These are phyloP conservation scores for Trichoderma asperellum DNA, from an alignment of 2,329 filamentous ascomycete species.

Conservation along the genomic window DNA sequence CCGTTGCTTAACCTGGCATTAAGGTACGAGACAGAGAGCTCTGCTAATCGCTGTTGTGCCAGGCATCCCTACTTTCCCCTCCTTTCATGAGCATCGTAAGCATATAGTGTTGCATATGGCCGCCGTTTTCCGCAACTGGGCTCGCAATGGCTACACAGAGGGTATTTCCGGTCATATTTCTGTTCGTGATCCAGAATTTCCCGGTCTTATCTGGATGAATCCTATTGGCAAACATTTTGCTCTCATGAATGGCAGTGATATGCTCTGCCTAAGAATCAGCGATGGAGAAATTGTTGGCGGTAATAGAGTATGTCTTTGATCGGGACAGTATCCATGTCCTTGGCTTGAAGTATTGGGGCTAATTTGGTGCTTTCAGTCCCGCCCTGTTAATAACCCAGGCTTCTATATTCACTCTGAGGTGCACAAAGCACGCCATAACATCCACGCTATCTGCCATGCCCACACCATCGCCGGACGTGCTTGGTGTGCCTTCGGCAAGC, in stretches of 20 bases:
- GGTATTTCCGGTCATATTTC: slow-evolving; percentile 60
- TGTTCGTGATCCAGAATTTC: slow-evolving; percentile 66
- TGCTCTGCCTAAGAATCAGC: slow-evolving; percentile 64
- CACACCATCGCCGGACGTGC: slow-evolving; percentile 69
- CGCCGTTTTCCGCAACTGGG: slow-evolving; percentile 53
- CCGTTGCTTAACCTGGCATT: neutral
- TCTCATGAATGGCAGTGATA: slow-evolving; percentile 66
- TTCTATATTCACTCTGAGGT: slow-evolving; percentile 72
- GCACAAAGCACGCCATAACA: slow-evolving; percentile 66
- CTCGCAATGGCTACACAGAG: slow-evolving; percentile 39
- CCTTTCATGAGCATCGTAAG: slow-evolving; percentile 53
- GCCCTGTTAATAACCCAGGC: slow-evolving; percentile 68
- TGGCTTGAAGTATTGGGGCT: neutral
- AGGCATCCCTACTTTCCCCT: slow-evolving; percentile 51
- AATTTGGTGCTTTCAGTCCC: slow-evolving; percentile 37
- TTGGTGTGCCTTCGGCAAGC: slow-evolving; percentile 66
- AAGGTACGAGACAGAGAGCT: neutral
- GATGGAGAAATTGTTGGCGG: slow-evolving; percentile 66
- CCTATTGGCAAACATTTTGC: slow-evolving; percentile 69
- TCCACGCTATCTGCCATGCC: slow-evolving; percentile 69
- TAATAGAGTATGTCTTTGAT: slow-evolving; percentile 47
- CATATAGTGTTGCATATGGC: slow-evolving; percentile 71
- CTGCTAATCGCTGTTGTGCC: neutral
- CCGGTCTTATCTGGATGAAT: slow-evolving; percentile 71
- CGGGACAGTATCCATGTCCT: neutral